These are phyloP conservation scores for Emergomyces pasteurianus DNA, from an alignment of 2,329 filamentous ascomycete species.

Conservation along the genomic window DNA sequence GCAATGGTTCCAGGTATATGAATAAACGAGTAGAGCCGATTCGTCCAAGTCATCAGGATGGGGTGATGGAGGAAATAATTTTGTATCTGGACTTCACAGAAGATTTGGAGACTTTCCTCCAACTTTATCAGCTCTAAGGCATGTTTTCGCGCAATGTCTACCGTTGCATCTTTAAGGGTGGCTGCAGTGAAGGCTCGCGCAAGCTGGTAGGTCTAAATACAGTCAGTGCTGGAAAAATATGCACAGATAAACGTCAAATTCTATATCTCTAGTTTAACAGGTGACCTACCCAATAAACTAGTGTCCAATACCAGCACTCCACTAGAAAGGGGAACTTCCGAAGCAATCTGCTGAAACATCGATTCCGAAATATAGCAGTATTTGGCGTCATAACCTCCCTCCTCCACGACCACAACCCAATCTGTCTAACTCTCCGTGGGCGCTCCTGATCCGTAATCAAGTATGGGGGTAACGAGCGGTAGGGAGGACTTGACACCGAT, in stretches of 20 bases:
- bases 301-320: slow-evolving; percentile 65
- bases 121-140: slow-evolving; percentile 55
- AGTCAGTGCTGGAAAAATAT: not conserved
- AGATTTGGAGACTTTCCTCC: slow-evolving; percentile 54
- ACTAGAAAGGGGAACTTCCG: slow-evolving; percentile 59
- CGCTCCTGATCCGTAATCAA: slow-evolving; percentile 31
- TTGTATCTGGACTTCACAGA: slow-evolving; percentile 54
- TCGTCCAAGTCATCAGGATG: slow-evolving; percentile 53
- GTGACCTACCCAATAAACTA: slow-evolving; percentile 61
- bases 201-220: slow-evolving; percentile 55
- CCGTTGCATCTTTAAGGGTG: slow-evolving; percentile 54
- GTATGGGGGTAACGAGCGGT: slow-evolving; percentile 29
- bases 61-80: slow-evolving; percentile 43
- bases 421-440: slow-evolving; percentile 39
- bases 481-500: not conserved
- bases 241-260: not conserved
- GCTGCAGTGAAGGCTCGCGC: slow-evolving; percentile 60
- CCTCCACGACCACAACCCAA: slow-evolving; percentile 36
- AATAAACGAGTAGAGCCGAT: slow-evolving; percentile 64
- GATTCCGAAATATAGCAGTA: slow-evolving; percentile 47
- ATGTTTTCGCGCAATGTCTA: slow-evolving; percentile 56
- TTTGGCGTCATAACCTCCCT: slow-evolving; percentile 47
- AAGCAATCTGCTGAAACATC: slow-evolving; percentile 51
- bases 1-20: slow-evolving; percentile 66
- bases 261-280: not conserved